Base-by-base conservation (phyloP, 2,329 filamentous ascomycete genomes). In the Diaporthe sp. region DNA sequence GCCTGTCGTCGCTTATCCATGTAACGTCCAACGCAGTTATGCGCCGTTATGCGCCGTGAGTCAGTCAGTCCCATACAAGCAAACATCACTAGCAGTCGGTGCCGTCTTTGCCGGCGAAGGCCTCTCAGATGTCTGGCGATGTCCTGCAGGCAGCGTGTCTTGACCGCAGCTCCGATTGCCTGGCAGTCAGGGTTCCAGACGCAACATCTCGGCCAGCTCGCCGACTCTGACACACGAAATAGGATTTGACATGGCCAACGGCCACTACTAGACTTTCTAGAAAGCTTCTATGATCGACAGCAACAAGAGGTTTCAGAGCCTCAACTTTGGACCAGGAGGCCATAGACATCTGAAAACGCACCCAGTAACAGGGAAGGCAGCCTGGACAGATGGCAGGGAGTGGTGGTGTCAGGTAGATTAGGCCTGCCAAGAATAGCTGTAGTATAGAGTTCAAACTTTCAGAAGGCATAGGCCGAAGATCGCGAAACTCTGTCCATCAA, bases 381-480 rank as follows among this genome's bases (percentile, higher is more conserved):
- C 22, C 13, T 28, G 46, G 31, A 53, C 22, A 39, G 34, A 22
- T 51, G 22, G 46, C 28, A 28, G 46, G 46, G 65, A 42, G 22
- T 28, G 13, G 25, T 37, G 28, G 49, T 55, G n/a, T 70, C 65
- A 55, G 65, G 28, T 70, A 55, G 65, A 70, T 49, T 55, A 55
- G 65, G 10, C 49, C 46, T 55, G 65, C 65, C 49, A 55, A 70
- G 65, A 70, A 70, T 70, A 70, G 65, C 37, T 31, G 55, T 53
- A 2, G 44, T 68, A 34, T 55, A 70, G 25, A 55, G 49, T 70
- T 70, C 34, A 55, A 70, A 42, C 49, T n/a, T 68, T 68, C 49
- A 70, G 34, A 70, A 70, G 65, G 65, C 65, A 70, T 70, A 55
- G 65, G 65, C 65, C 65, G 65, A 55, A 70, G 65, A 70, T 55